Evolutionary conservation across 2,329 filamentous ascomycete genomes (phyloP), one percentile per base, ranked within the genome.

Genomic region (Aspergillus sp.): DNA sequence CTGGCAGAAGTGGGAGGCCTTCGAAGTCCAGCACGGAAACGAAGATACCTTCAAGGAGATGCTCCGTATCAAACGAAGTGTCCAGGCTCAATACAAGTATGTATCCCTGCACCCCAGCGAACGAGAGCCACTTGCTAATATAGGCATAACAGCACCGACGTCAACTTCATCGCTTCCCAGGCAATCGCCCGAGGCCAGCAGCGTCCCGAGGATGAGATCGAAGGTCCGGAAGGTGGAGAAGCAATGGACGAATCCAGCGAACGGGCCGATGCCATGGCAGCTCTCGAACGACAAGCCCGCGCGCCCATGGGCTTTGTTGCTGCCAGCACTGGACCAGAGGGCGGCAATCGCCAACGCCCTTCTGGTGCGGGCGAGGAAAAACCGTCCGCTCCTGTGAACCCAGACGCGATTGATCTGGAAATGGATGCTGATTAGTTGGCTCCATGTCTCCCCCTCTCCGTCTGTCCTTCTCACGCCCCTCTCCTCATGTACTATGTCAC

Each of bases 31-130:
- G 57, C 91, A 98, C 54, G 91, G 91, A 44, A 98, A 98, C 63
- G 93, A 98, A 59, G 91, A 98, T 58, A 98, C 93, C 0, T 98
- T 93, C 72, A 95, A 94, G 67, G 91, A 98, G 58, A 98, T 98
- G 91, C 71, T 96, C 41, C 80, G 91, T 17, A 86, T 98, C 69
- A 98, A 96, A 71, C 73, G 91, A 56, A 94, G 86, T 60, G 91
- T 98, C 8, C 86, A 95, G 61, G 89, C 91, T 33, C 85, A 95
- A 65, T 98, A 93, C 71, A 96, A 96, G 72, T 76, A 71, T 53
- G 68, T 63, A 28, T 24, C 25, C 8, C 24, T 27, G 4, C 13
- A 27, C 28, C 29, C 24, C n/a, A 4, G 2, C 30, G 28, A 24
- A 15, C 13, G 27, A 10, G 3, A 5, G 26, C 13, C 17, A 29